Percentiles rank a stretch among this genome's conserved stretches.
phyloP scores from a whole-genome alignment of 2,329 filamentous ascomycete species.

The Cladosporium sp. region DNA sequence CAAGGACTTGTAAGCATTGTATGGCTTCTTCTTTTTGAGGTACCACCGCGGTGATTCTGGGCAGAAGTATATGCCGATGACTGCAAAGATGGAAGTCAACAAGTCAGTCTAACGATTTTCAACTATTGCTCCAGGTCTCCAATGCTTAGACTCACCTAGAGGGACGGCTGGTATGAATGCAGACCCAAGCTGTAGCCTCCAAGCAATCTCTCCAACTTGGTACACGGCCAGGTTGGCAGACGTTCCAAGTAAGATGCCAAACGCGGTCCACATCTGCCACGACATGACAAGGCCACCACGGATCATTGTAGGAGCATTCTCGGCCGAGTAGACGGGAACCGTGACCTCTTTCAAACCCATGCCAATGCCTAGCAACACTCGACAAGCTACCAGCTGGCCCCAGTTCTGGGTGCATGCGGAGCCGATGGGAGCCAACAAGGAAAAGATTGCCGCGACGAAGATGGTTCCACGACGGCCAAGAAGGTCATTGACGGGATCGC shows the following conservation, averaged over 20 bases:
- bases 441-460: constrained; percentile 45
- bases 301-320: constrained; percentile 53
- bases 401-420: constrained; percentile 34
- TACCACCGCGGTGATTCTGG: constrained; percentile 34
- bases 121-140: too few relatives aligned
- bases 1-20: constrained; percentile 37
- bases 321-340: constrained; percentile 51
- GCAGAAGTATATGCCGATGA: constrained; percentile 35
- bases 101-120: too few relatives aligned
- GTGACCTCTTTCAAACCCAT: constrained; percentile 44
- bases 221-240: constrained; percentile 54
- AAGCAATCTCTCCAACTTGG: constrained; percentile 34
- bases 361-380: constrained; percentile 32
- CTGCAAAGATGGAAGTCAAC: background rate
- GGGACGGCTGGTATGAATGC: constrained; percentile 42
- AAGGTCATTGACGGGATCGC: constrained; percentile 32
- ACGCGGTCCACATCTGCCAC: constrained; percentile 48
- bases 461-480: constrained; percentile 27
- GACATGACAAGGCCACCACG: constrained; percentile 28
- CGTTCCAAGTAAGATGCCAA: constrained; percentile 62
- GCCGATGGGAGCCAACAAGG: constrained; percentile 53
- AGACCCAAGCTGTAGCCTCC: constrained; percentile 41
- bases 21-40: constrained; percentile 39
- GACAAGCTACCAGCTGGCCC: constrained; percentile 33
- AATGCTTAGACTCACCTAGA: constrained; percentile 18